Conservation (phyloP, 2,329 filamentous ascomycete genomes). For the Aplosporella prunicola region DNA sequence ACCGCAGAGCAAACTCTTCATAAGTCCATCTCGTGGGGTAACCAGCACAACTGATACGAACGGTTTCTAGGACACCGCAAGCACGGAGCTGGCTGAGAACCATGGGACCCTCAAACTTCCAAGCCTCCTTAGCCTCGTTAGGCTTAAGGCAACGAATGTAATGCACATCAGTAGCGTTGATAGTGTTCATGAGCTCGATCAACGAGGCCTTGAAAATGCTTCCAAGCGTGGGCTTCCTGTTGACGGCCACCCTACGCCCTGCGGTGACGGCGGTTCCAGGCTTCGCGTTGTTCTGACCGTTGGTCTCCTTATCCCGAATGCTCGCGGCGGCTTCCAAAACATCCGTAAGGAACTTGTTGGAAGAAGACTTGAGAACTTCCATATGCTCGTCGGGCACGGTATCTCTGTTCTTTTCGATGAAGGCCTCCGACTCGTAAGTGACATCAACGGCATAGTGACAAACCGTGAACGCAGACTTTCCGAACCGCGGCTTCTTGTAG, state of each 20-base stretch:
- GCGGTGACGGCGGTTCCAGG: constrained; percentile 51
- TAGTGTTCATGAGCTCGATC: constrained; percentile 96
- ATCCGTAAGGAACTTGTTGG: constrained; percentile 73
- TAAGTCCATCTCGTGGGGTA: constrained; percentile 98
- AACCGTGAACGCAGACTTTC: constrained; percentile 94
- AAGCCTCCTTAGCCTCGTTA: constrained; percentile 91
- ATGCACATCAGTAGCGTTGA: constrained; percentile 95
- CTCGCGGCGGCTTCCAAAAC: constrained; percentile 78
- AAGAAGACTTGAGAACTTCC: constrained; percentile 77
- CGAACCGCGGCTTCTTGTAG: constrained; percentile 97
- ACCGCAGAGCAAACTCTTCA: constrained; percentile 92
- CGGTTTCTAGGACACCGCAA: constrained; percentile 97
- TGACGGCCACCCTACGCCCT: constrained; percentile 82
- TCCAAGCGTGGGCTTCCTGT: constrained; percentile 91
- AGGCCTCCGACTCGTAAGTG: constrained; percentile 96
- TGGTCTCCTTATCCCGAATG: constrained; percentile 79
- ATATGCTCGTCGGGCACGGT: constrained; percentile 98
- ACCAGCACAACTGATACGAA: constrained; percentile 92
- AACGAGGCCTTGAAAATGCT: constrained; percentile 98
- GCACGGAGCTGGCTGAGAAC: constrained; percentile 92
- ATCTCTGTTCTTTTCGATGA: constrained; percentile 98
- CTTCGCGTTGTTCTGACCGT: constrained; percentile 57
- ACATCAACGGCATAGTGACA: constrained; percentile 98
- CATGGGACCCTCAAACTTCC: constrained; percentile 99
- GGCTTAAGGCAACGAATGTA: constrained; percentile 99